Base-by-base conservation (phyloP, 352 stramenopile genomes). In the Thalassiosira livingstoniorum region DNA sequence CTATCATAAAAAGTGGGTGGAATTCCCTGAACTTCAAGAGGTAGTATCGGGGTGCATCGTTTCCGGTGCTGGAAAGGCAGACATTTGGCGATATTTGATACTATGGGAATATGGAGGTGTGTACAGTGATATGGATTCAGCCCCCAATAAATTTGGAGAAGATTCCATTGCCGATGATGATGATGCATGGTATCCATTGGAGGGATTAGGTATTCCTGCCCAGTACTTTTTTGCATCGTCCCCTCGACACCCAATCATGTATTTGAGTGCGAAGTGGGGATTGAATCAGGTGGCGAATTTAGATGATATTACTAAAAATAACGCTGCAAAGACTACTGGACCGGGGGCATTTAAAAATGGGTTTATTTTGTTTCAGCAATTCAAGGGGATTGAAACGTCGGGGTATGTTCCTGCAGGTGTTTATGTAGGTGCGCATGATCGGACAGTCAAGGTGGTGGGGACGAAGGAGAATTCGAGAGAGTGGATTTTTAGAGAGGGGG, bases 161-260 rank as follows among this genome's bases (percentile, higher is more conserved):
- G 53, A 70, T 51, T 64, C 42, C 18, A 88, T 85, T 27, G 27
- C 23, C 7, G 0, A n/a, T 0, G 53, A 72, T 0, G 78, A 85
- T 34, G 78, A 85, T 67, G 60, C 70, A 47, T 85, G 35, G 35
- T 85, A 78, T 55, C 63, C 65, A 37, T 60, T 85, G 10, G 78
- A 85, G 70, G 35, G 29, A 47, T 29, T 82, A 11, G 78, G 78
- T 0, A 82, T 85, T 69, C 57, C 64, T 2, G 51, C 63, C 2
- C 87, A 92, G 71, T 92, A 89, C 58, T 92, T 88, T 47, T 83
- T 91, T 42, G 87, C 87, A 2, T 66, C 77, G 2, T 66, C 51
- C 42, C 85, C 85, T n/a, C 32, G 70, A 13, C 87, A 92, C 81
- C 87, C 87, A 1, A 42, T 91, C 2, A 87, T 91, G 75, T 83